Evolutionary conservation across 1,139 yeast genomes (phyloP).

Genomic region (Geotrichum fermentans): DNA sequence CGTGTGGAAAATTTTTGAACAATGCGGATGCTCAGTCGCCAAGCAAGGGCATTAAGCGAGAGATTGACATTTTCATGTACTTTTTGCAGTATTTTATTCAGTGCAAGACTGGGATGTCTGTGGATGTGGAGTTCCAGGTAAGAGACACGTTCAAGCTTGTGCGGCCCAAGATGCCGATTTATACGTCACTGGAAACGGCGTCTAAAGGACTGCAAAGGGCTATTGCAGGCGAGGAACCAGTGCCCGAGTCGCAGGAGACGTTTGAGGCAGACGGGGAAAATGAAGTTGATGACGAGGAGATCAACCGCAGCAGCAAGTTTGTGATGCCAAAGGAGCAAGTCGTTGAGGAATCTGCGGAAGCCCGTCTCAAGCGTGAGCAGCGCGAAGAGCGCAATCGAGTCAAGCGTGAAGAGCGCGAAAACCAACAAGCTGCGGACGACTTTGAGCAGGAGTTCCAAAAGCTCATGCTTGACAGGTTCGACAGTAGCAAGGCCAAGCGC

Average conservation of each 20-base stretch:
- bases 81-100: constrained; percentile 73
- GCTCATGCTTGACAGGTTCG: constrained; percentile 35
- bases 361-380: constrained; percentile 21
- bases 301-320: constrained; percentile 21
- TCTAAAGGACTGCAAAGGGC: constrained; percentile 29
- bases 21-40: constrained; percentile 22
- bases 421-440: constrained; percentile 32
- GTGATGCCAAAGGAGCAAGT: constrained; percentile 21
- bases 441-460: constrained; percentile 37
- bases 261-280: constrained; percentile 25
- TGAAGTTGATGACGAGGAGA: constrained; percentile 26
- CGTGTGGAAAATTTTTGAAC: constrained; percentile 24
- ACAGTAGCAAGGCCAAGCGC: constrained; percentile 23
- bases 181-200: constrained; percentile 37
- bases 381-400: constrained; percentile 22
- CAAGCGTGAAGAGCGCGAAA: constrained; percentile 25
- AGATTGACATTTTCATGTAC: constrained; percentile 47
- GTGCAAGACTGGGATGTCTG: constrained; percentile 63
- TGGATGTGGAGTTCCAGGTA: constrained; percentile 57
- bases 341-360: constrained; percentile 23
- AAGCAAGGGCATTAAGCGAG: constrained; percentile 25
- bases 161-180: constrained; percentile 40
- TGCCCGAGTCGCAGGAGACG: constrained; percentile 23
- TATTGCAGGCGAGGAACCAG: constrained; percentile 17
- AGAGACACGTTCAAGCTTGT: constrained; percentile 41